Percentiles rank a stretch among this genome's conserved stretches.
These are phyloP conservation scores for Cyberlindnera sargentensis DNA, from an alignment of 805 yeast genomes.

Conservation along the genomic window DNA sequence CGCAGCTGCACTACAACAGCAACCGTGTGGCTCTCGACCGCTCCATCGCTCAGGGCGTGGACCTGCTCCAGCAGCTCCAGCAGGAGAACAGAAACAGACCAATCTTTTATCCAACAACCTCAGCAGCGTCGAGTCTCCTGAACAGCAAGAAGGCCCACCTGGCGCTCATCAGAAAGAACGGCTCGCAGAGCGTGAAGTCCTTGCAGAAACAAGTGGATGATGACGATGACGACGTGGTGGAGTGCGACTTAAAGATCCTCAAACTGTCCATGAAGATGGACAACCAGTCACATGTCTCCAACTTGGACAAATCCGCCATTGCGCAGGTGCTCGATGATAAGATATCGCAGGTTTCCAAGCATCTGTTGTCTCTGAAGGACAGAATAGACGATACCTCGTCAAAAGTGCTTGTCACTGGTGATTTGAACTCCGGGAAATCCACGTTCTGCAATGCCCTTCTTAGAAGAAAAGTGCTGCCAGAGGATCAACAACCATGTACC, in stretches of 20 bases:
- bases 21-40: slow-evolving; percentile 59
- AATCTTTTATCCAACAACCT: slow-evolving; percentile 50
- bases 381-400: slow-evolving; percentile 89
- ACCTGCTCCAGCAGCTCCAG: slow-evolving; percentile 43
- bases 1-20: slow-evolving; percentile 73
- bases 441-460: slow-evolving; percentile 89
- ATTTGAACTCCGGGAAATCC: slow-evolving; percentile 92
- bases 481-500: slow-evolving; percentile 97
- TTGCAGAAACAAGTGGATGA: slow-evolving; percentile 14
- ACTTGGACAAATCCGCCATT: slow-evolving; percentile 60
- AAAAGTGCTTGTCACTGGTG: slow-evolving; percentile 94
- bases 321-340: slow-evolving; percentile 66
- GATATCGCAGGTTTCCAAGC: slow-evolving; percentile 56
- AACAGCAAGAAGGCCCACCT: slow-evolving; percentile 45
- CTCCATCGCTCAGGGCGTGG: slow-evolving; percentile 47
- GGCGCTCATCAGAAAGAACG: slow-evolving; percentile 43
- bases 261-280: slow-evolving; percentile 53
- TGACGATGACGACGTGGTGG: slow-evolving; percentile 13
- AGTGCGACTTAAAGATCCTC: slow-evolving; percentile 49
- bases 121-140: slow-evolving; percentile 25
- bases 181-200: slow-evolving; percentile 16
- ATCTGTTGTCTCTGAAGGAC: slow-evolving; percentile 63
- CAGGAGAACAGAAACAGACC: slow-evolving; percentile 55
- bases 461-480: slow-evolving; percentile 74
- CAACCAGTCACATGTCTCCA: slow-evolving; percentile 36